phyloP scores from a whole-genome alignment of 1,284 basidiomycete genomes.

The Xerocomus amazonicus region DNA sequence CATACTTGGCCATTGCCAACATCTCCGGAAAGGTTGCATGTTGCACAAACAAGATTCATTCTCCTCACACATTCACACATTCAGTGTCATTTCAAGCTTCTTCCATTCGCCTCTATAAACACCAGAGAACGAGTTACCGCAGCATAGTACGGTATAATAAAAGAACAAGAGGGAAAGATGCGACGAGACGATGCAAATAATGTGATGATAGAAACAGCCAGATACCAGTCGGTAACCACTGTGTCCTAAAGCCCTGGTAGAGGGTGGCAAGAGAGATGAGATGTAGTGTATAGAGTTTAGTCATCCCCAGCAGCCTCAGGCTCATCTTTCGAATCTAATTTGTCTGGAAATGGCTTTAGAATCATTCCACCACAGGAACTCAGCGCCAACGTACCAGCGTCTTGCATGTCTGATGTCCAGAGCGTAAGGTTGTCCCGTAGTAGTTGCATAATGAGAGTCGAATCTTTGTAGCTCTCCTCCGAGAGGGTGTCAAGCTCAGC shows the following conservation, averaged over 20 bases:
- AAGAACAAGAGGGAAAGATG: slow-evolving; percentile 30
- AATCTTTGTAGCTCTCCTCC: slow-evolving; percentile 99
- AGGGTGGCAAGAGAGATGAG: not conserved
- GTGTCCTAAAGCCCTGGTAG: slow-evolving; percentile 7
- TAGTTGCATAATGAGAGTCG: slow-evolving; percentile 98
- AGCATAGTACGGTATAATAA: slow-evolving; percentile 37
- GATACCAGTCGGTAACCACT: slow-evolving; percentile 10
- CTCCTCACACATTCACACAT: not conserved
- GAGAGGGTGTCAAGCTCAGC: slow-evolving; percentile 99
- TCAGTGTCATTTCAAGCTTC: slow-evolving; percentile 23
- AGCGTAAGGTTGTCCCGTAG: slow-evolving; percentile 98
- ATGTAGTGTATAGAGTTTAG: slow-evolving; percentile 30
- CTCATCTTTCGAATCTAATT: slow-evolving; percentile 68
- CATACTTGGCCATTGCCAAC: slow-evolving; percentile 12
- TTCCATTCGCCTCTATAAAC: slow-evolving; percentile 33
- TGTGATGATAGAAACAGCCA: slow-evolving; percentile 19
- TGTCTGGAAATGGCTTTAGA: slow-evolving; percentile 44
- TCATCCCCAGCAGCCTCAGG: slow-evolving; percentile 57
- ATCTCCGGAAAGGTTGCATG: not conserved
- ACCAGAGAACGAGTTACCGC: slow-evolving; percentile 31
- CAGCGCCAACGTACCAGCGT: slow-evolving; percentile 56
- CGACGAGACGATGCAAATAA: slow-evolving; percentile 36
- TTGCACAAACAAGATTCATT: not conserved
- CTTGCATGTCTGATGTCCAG: slow-evolving; percentile 98
- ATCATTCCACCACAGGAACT: not conserved